A percentile compares a stretch with the other conserved stretches of the same genome.
Conservation (phyloP, 2,329 filamentous ascomycete genomes). For the Fusarium illudens region DNA sequence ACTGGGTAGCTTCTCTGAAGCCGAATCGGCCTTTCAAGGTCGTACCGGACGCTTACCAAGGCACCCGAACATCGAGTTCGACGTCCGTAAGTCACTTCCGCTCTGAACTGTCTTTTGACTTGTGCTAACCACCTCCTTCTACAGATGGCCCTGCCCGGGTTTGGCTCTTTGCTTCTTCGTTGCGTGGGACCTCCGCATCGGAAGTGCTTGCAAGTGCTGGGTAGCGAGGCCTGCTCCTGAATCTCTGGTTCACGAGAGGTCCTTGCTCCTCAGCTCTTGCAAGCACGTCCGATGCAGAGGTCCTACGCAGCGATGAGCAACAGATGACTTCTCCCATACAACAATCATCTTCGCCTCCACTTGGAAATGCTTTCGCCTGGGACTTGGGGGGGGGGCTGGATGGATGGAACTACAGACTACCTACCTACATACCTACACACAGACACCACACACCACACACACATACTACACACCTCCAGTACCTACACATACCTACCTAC, state of each 20-base stretch:
- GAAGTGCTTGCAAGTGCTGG: slow-evolving; percentile 9
- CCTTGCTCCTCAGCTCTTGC: slow-evolving; percentile 10
- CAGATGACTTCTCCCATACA: background rate
- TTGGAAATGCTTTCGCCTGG: too few relatives aligned
- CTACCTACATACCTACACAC: too few relatives aligned
- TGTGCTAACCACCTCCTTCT: background rate
- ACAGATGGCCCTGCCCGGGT: background rate
- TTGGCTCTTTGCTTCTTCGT: background rate
- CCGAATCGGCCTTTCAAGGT: background rate
- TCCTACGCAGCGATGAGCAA: background rate
- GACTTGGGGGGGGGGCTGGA: too few relatives aligned
- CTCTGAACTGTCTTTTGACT: background rate
- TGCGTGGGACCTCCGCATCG: background rate
- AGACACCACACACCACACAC: too few relatives aligned
- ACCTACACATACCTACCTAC: too few relatives aligned
- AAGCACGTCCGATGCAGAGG: slow-evolving; percentile 1
- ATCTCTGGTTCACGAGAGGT: slow-evolving; percentile 21
- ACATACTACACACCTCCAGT: too few relatives aligned
- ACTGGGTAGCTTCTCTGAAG: background rate
- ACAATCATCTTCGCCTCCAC: background rate
- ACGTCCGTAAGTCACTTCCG: background rate
- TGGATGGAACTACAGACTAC: too few relatives aligned
- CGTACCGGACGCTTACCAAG: too few relatives aligned
- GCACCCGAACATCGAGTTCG: too few relatives aligned
- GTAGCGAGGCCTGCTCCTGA: background rate